These are phyloP conservation scores for Coprinopsis sp. DNA, from an alignment of 768 basidiomycete genomes.

Conservation along the genomic window DNA sequence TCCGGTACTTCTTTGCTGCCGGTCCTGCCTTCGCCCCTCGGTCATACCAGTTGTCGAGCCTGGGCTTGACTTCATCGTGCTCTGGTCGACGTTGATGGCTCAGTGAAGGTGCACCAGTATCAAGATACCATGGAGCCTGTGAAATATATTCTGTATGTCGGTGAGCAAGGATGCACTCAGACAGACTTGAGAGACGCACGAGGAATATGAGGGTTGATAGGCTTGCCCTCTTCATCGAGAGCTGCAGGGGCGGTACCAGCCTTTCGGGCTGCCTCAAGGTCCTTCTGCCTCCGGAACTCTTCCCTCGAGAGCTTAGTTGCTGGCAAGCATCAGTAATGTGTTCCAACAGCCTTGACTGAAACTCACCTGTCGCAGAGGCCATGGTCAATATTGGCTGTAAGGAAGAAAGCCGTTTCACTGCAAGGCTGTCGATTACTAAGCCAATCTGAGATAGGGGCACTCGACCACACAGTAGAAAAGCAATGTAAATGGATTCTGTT, in stretches of 20 bases:
- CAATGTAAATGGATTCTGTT: no score
- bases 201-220: slow-evolving; percentile 99
- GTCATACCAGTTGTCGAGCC: slow-evolving; percentile 90
- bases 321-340: slow-evolving; percentile 25
- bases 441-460: not conserved
- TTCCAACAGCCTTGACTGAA: not conserved
- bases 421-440: not conserved
- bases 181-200: slow-evolving; percentile 47
- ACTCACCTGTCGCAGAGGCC: slow-evolving; percentile 15
- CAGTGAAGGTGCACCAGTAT: slow-evolving; percentile 89
- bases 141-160: slow-evolving; percentile 82
- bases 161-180: slow-evolving; percentile 1
- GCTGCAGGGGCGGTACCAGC: slow-evolving; percentile 97
- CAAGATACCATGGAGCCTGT: slow-evolving; percentile 97
- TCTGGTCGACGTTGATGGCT: slow-evolving; percentile 88
- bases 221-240: slow-evolving; percentile 88
- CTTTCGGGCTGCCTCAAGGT: slow-evolving; percentile 96
- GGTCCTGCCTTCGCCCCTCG: slow-evolving; percentile 81
- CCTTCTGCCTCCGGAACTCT: slow-evolving; percentile 93
- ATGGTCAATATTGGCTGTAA: slow-evolving; percentile 5
- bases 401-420: not conserved
- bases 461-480: no score
- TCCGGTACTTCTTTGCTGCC: slow-evolving; percentile 93
- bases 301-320: slow-evolving; percentile 88
- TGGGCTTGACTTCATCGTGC: slow-evolving; percentile 51